Percentiles rank a stretch among this genome's conserved stretches.
Conservation (phyloP, 305 asterid genomes). For the Fraxinus greggii region DNA sequence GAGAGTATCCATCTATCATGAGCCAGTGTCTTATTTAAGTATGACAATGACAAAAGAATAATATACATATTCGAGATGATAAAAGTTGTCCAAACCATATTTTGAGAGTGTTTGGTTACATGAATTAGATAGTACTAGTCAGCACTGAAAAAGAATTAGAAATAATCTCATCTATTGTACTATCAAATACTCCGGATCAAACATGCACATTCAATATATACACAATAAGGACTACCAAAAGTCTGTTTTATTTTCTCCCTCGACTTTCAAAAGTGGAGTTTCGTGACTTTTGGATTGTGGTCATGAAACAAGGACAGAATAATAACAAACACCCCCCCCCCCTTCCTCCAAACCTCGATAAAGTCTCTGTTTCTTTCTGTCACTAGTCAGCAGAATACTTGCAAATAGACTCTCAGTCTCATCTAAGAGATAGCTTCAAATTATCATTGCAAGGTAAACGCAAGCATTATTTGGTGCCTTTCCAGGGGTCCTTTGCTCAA, state of each 20-base stretch:
- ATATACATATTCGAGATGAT: not conserved
- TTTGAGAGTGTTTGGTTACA: not conserved
- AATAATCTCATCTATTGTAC: not conserved
- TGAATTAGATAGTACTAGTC: not conserved
- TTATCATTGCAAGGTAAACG: not conserved
- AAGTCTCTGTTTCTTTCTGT: not conserved
- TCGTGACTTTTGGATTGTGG: not conserved
- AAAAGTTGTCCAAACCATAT: not conserved
- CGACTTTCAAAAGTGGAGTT: not conserved
- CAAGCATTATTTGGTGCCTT: not conserved
- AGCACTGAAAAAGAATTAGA: not conserved
- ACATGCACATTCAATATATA: not conserved
- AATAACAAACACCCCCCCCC: not conserved
- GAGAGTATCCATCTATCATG: not conserved
- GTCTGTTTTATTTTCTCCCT: not conserved
- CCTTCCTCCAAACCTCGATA: not conserved
- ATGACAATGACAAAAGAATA: not conserved
- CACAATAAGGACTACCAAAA: not conserved
- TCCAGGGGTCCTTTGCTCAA: not conserved
- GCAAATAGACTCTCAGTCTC: not conserved
- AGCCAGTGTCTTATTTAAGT: not conserved
- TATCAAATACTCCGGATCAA: not conserved
- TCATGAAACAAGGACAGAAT: not conserved
- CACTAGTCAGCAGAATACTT: not conserved
- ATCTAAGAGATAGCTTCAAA: not conserved